Conservation (phyloP, 2,329 filamentous ascomycete species). For the Fusarium nanum region DNA sequence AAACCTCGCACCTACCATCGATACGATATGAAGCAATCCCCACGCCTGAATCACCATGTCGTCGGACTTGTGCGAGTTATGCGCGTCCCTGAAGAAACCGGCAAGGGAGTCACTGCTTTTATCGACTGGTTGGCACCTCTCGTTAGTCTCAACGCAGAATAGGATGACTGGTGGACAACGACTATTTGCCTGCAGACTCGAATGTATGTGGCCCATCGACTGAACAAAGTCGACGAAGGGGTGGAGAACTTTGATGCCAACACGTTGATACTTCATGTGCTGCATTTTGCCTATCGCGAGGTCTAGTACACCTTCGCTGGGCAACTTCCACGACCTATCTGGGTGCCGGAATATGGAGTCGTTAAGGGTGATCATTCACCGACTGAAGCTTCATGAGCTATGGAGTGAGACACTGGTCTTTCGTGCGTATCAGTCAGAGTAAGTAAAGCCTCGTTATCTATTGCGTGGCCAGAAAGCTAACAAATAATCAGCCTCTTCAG, state of each 20-base stretch:
- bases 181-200: constrained; percentile 47
- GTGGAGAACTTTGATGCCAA: constrained; percentile 44
- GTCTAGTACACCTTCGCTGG: constrained; percentile 46
- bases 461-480: neutral
- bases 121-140: constrained; percentile 50
- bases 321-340: constrained; percentile 49
- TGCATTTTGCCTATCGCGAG: constrained; percentile 49
- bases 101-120: constrained; percentile 44
- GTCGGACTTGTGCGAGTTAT: constrained; percentile 50
- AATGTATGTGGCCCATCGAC: constrained; percentile 39
- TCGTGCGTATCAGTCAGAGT: neutral
- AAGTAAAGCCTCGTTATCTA: neutral
- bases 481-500: neutral
- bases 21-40: constrained; percentile 40
- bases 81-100: constrained; percentile 31
- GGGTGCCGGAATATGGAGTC: constrained; percentile 38
- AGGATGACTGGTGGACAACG: constrained; percentile 49
- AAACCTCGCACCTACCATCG: constrained; percentile 37
- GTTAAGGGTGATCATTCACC: neutral
- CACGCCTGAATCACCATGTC: constrained; percentile 46
- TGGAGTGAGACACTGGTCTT: no score
- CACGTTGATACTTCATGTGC: constrained; percentile 45
- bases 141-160: constrained; percentile 39
- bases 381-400: neutral
- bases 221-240: constrained; percentile 15